A percentile compares a stretch with the other conserved stretches of the same genome.
Conservation (phyloP, 371 early-diverging fungal genomes). For the Actinomucor elegans region DNA sequence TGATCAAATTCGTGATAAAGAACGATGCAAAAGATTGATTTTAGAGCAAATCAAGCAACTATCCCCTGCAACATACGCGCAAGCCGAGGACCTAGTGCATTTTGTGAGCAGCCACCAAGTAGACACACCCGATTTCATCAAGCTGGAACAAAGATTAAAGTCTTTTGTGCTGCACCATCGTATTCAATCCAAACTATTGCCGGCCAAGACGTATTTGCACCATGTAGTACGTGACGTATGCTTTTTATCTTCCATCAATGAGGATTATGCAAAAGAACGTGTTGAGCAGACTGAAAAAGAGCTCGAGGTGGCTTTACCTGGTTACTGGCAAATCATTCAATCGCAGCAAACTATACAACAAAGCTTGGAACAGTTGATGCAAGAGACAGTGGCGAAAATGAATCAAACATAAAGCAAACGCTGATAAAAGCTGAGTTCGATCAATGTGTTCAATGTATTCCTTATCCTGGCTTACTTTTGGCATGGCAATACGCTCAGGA, state of each 20-base stretch:
- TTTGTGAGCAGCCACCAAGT: conserved; percentile 76
- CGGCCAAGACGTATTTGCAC: conserved; percentile 89
- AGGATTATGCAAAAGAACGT: conserved; percentile 35
- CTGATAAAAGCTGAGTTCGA: conserved; percentile 60
- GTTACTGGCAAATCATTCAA: not conserved
- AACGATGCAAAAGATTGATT: conserved; percentile 88
- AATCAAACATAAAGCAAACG: conserved; percentile 8
- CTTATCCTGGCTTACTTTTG: conserved; percentile 81
- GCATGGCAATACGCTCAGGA: conserved; percentile 86
- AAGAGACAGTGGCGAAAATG: not conserved
- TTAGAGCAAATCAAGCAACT: conserved; percentile 92
- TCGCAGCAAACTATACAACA: not conserved
- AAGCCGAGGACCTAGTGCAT: conserved; percentile 92
- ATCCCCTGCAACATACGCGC: conserved; percentile 89
- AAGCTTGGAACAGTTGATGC: not conserved
- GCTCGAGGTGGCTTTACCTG: conserved; percentile 42
- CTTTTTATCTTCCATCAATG: conserved; percentile 55
- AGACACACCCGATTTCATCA: conserved; percentile 68
- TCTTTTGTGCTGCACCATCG: conserved; percentile 94
- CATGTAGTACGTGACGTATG: conserved; percentile 76
- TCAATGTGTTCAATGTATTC: conserved; percentile 62
- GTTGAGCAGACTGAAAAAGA: conserved; percentile 33
- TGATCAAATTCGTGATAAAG: conserved; percentile 92
- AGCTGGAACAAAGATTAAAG: conserved; percentile 83
- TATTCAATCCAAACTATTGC: conserved; percentile 88